Evolutionary conservation across 2,329 filamentous ascomycete genomes (phyloP).

Genomic region (Diaporthe velutina): DNA sequence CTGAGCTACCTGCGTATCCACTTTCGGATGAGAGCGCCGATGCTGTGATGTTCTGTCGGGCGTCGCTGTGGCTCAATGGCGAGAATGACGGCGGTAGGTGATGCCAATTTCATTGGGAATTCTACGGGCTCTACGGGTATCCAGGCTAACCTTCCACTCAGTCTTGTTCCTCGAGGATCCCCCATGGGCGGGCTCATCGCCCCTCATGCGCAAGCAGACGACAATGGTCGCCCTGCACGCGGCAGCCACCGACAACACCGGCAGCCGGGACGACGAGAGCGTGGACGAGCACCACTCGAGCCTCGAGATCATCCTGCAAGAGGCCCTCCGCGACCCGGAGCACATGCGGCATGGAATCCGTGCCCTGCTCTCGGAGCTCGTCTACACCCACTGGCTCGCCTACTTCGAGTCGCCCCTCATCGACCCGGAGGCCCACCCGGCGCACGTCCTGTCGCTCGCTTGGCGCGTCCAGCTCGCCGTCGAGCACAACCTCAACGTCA

Average conservation of each 20-base stretch:
- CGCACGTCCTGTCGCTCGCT: slow-evolving; percentile 42
- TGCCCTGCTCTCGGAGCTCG: slow-evolving; percentile 41
- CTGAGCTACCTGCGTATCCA: slow-evolving; percentile 35
- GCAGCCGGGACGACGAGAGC: slow-evolving; percentile 22
- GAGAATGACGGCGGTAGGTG: slow-evolving; percentile 46
- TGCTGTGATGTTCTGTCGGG: slow-evolving; percentile 50
- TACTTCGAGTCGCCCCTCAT: slow-evolving; percentile 49
- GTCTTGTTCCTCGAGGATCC: slow-evolving; percentile 34
- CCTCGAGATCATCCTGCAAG: slow-evolving; percentile 47
- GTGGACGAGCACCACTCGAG: slow-evolving; percentile 42
- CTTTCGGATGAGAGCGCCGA: slow-evolving; percentile 41
- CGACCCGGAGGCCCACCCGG: slow-evolving; percentile 35
- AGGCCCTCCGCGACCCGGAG: slow-evolving; percentile 40
- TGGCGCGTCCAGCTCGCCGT: slow-evolving; percentile 50
- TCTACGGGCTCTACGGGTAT: too few species aligned
- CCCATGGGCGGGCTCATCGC: background rate
- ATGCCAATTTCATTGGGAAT: too few species aligned
- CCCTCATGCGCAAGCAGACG: slow-evolving; percentile 11
- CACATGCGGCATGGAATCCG: slow-evolving; percentile 38
- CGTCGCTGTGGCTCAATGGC: slow-evolving; percentile 49
- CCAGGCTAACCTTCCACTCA: slow-evolving; percentile 40
- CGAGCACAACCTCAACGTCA: slow-evolving; percentile 51
- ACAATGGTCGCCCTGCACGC: slow-evolving; percentile 21
- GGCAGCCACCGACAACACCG: background rate
- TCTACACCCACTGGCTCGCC: slow-evolving; percentile 51